Percentiles rank a stretch among this genome's conserved stretches.
Conservation (phyloP, 2,329 filamentous ascomycete species). For the Arthrobotrys conoides region DNA sequence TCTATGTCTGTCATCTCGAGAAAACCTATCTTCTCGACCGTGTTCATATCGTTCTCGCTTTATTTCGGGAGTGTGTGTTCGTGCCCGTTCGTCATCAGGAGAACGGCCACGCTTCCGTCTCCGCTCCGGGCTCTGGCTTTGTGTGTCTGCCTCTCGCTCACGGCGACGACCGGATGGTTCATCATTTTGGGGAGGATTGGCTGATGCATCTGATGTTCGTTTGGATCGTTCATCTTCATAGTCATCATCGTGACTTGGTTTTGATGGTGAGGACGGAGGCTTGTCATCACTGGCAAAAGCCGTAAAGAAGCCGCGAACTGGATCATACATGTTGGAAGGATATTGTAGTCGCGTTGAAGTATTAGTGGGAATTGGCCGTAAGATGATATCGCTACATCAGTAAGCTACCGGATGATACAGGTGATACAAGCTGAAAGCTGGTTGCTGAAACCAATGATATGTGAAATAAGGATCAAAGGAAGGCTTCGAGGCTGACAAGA, state of each 20-base stretch:
- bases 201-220: slow-evolving; percentile 28
- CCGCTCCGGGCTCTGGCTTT: slow-evolving; percentile 39
- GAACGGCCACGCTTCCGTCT: slow-evolving; percentile 47
- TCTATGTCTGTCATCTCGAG: neutral
- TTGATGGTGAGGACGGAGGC: slow-evolving; percentile 46
- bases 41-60: slow-evolving; percentile 17
- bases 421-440: neutral
- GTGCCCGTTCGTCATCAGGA: slow-evolving; percentile 36
- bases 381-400: neutral
- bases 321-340: slow-evolving; percentile 53
- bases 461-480: neutral
- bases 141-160: neutral
- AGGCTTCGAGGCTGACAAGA: slow-evolving; percentile 6
- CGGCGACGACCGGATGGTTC: neutral
- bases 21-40: neutral
- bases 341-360: slow-evolving; percentile 10
- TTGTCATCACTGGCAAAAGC: slow-evolving; percentile 44
- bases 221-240: slow-evolving; percentile 34
- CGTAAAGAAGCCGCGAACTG: slow-evolving; percentile 56
- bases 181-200: slow-evolving; percentile 34
- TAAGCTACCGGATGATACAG: neutral
- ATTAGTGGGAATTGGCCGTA: neutral
- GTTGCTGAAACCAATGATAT: neutral
- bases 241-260: slow-evolving; percentile 36
- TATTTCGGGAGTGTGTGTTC: slow-evolving; percentile 28